A percentile compares a stretch with the other conserved stretches of the same genome.
Evolutionary conservation across 2,329 filamentous ascomycete species (phyloP).

Genomic region (Microsporum ferrugineum): DNA sequence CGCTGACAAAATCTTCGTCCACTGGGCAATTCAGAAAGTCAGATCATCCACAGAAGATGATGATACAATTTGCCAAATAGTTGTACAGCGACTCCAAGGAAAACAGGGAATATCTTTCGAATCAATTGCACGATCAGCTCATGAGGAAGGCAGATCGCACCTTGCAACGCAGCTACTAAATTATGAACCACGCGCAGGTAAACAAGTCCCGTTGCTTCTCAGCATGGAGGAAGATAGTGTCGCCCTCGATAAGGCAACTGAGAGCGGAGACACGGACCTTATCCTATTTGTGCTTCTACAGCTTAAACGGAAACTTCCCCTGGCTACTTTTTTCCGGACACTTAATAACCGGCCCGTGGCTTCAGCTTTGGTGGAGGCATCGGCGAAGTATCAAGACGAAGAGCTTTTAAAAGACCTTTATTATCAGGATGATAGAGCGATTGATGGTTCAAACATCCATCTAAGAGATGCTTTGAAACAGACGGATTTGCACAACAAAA

Average conservation of each 20-base stretch:
- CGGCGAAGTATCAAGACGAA: slow-evolving; percentile 65
- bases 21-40: slow-evolving; percentile 94
- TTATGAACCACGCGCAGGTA: slow-evolving; percentile 86
- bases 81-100: slow-evolving; percentile 74
- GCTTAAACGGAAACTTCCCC: slow-evolving; percentile 77
- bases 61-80: slow-evolving; percentile 70
- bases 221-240: slow-evolving; percentile 94
- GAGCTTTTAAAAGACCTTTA: slow-evolving; percentile 87
- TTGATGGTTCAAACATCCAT: slow-evolving; percentile 80
- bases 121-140: slow-evolving; percentile 80
- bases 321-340: slow-evolving; percentile 83
- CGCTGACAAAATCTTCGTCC: slow-evolving; percentile 82
- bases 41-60: slow-evolving; percentile 75
- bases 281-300: slow-evolving; percentile 81
- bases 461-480: slow-evolving; percentile 71
- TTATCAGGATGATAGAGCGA: slow-evolving; percentile 86
- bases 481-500: slow-evolving; percentile 54
- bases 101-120: slow-evolving; percentile 94
- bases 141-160: slow-evolving; percentile 81
- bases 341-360: slow-evolving; percentile 79
- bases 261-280: slow-evolving; percentile 88
- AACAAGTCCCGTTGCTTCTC: slow-evolving; percentile 84
- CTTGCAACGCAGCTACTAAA: slow-evolving; percentile 85
- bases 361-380: slow-evolving; percentile 78
- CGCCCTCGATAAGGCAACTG: slow-evolving; percentile 89